Evolutionary conservation across 352 stramenopile genomes (phyloP).

Genomic region (Globisporangium takayamanum): DNA sequence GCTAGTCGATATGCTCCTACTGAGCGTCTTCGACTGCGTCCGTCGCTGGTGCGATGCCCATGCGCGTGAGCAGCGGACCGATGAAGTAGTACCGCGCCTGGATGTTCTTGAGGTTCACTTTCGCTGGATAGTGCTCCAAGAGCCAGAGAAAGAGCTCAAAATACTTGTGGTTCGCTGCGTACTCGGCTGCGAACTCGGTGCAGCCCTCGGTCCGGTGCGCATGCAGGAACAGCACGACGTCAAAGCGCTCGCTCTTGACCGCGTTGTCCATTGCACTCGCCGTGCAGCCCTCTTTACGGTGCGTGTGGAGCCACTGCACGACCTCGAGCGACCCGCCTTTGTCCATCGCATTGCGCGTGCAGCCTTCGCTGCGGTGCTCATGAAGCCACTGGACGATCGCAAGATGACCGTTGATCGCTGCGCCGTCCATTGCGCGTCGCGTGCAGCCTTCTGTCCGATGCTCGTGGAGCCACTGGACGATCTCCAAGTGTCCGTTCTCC

Average conservation of each 20-base stretch:
- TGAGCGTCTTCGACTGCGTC: not conserved
- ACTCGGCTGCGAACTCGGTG: slow-evolving; percentile 11
- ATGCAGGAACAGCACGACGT: slow-evolving; percentile 9
- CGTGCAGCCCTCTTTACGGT: slow-evolving; percentile 16
- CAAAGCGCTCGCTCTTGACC: slow-evolving; percentile 7
- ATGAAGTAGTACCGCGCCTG: slow-evolving; percentile 12
- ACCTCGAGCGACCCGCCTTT: slow-evolving; percentile 10
- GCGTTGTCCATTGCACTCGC: slow-evolving; percentile 9
- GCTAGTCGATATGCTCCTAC: not conserved
- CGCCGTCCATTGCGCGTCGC: slow-evolving; percentile 9
- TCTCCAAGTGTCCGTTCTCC: slow-evolving; percentile 1
- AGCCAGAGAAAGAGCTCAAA: slow-evolving; percentile 13
- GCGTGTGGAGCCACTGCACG: slow-evolving; percentile 13
- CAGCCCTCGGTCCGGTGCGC: slow-evolving; percentile 4
- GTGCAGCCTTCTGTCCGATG: slow-evolving; percentile 6
- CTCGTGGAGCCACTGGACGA: slow-evolving; percentile 9
- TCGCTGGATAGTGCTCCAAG: slow-evolving; percentile 4
- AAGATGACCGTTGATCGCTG: slow-evolving; percentile 18
- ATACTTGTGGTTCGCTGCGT: slow-evolving; percentile 10
- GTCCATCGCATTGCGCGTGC: slow-evolving; percentile 12
- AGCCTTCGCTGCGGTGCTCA: slow-evolving; percentile 19
- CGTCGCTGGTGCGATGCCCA: not conserved
- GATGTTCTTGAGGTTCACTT: slow-evolving; percentile 13
- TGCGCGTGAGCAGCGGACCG: slow-evolving; percentile 6
- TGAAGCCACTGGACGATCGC: slow-evolving; percentile 30